phyloP scores from a whole-genome alignment of 2,329 filamentous ascomycete genomes.

The Fusarium liriodendri region DNA sequence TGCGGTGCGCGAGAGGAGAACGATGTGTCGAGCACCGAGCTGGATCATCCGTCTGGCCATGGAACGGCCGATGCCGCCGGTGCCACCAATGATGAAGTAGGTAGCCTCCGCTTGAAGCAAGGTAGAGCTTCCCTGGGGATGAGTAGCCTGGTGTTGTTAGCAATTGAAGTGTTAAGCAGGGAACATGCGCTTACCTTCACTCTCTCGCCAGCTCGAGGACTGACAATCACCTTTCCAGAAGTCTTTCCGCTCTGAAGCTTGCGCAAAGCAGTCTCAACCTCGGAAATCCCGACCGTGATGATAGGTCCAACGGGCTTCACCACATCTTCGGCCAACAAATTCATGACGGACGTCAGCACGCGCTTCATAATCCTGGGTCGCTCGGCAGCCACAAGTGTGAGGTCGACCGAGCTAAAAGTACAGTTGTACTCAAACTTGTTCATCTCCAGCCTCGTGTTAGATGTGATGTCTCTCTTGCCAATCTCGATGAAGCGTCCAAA shows the following conservation, averaged over 20 bases:
- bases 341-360: neutral
- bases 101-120: neutral
- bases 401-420: neutral
- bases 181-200: neutral
- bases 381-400: neutral
- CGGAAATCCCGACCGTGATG: neutral
- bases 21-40: slow-evolving; percentile 56
- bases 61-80: slow-evolving; percentile 58
- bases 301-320: neutral
- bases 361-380: neutral
- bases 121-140: neutral
- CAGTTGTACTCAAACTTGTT: neutral
- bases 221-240: neutral
- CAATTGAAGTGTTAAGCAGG: neutral
- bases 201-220: neutral
- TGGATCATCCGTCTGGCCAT: slow-evolving; percentile 59
- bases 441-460: neutral
- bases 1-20: slow-evolving; percentile 47
- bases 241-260: slow-evolving; percentile 2
- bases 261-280: neutral
- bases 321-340: neutral
- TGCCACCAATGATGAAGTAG: slow-evolving; percentile 60
- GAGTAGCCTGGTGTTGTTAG: neutral
- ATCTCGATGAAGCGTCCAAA: neutral
- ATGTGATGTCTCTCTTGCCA: neutral